phyloP scores from a whole-genome alignment of 768 basidiomycete genomes.

The Kwoniella sp. region DNA sequence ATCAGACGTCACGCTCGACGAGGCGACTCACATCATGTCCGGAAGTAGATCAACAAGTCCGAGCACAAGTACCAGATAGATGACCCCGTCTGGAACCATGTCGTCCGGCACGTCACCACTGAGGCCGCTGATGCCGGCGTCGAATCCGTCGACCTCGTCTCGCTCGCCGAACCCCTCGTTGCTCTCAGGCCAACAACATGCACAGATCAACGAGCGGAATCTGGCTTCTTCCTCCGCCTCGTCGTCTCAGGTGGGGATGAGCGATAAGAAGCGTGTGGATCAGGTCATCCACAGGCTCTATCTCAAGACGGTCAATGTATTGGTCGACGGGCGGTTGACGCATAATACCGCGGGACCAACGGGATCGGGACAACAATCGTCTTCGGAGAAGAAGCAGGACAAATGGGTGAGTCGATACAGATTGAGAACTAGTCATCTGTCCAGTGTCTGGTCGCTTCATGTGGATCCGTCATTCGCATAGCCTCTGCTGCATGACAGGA shows the following conservation, averaged over 20 bases:
- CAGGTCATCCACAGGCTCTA: slow-evolving; percentile 53
- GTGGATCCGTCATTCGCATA: too few relatives aligned
- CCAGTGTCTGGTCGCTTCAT: too few relatives aligned
- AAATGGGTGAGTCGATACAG: slow-evolving; percentile 55
- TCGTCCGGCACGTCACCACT: neutral
- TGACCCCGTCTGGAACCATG: neutral
- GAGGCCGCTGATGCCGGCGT: neutral
- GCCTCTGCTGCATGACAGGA: too few relatives aligned
- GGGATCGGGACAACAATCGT: slow-evolving; percentile 2
- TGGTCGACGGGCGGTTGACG: slow-evolving; percentile 50
- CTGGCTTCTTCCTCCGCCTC: slow-evolving; percentile 33
- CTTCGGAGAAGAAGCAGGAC: slow-evolving; percentile 44
- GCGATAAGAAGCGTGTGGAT: slow-evolving; percentile 33
- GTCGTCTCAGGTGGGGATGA: slow-evolving; percentile 18
- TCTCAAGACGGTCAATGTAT: slow-evolving; percentile 51
- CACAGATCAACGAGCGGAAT: slow-evolving; percentile 13
- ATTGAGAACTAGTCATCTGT: too few relatives aligned
- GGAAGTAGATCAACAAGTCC: neutral
- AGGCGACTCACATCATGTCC: neutral
- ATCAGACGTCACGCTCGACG: too few relatives aligned
- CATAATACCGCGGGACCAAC: slow-evolving; percentile 36
- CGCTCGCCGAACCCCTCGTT: neutral
- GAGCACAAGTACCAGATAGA: neutral
- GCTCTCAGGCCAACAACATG: neutral
- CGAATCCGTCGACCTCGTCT: neutral